Evolutionary conservation across 306 rosid genomes (phyloP).

Genomic region (Potentilla sterilis): DNA sequence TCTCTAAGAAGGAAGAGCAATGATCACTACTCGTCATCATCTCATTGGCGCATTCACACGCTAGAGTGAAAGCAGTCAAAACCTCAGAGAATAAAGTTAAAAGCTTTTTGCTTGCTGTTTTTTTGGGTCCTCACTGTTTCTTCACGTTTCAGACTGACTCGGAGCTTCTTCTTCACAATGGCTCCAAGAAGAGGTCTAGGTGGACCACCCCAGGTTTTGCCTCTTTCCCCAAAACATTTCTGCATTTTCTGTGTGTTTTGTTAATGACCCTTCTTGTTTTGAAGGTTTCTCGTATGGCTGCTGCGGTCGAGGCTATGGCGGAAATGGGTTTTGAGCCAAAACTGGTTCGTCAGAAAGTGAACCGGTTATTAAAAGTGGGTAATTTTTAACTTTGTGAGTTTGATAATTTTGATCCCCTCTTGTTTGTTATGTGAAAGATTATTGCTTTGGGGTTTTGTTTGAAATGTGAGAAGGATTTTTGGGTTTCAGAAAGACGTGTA

Average conservation of each 20-base stretch:
- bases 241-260: background rate
- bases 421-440: background rate
- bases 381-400: background rate
- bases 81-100: too few species aligned
- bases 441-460: background rate
- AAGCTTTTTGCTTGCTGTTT: background rate
- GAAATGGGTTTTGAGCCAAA: constrained; percentile 34
- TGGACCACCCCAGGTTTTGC: background rate
- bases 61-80: too few species aligned
- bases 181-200: background rate
- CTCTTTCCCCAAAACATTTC: background rate
- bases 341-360: constrained; percentile 34
- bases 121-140: background rate
- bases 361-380: constrained; percentile 39
- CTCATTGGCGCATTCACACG: background rate
- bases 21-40: background rate
- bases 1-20: too few species aligned
- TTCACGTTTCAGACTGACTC: background rate
- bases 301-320: constrained; percentile 54
- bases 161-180: background rate
- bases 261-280: background rate
- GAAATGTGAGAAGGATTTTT: constrained; percentile 1
- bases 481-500: constrained; percentile 37
- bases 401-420: background rate
- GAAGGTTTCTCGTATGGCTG: constrained; percentile 46